Base-by-base conservation (phyloP, 2,329 filamentous ascomycete species). In the Fulvia fulva region DNA sequence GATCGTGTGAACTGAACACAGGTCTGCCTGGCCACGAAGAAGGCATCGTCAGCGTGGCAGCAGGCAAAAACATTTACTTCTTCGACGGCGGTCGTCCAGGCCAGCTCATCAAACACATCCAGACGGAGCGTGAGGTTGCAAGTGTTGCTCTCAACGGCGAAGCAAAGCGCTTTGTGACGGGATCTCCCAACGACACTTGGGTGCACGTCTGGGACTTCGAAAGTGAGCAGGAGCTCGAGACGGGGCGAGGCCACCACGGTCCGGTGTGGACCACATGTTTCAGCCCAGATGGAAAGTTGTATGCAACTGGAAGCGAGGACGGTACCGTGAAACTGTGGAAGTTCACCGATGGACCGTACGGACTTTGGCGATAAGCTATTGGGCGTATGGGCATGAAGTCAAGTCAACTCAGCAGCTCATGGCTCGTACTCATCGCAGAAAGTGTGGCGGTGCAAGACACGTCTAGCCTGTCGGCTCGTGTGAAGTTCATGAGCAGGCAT, bases 201-300 rank as follows among this genome's bases (percentile, higher is more conserved):
- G 93, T 94, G n/a, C 87, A 90, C 60, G 89, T 97, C 5, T 95
- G 96, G 77, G 86, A 91, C 69, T 93, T 91, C 76, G 91, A 97
- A 59, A 87, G 87, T 51, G 88, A 88, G 67, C 82, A 83, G 64
- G 91, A 96, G 74, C 78, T 97, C 45, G 94, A 97, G 73, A 88
- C 93, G 12, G 90, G 96, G 77, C 97, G 97, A 76, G 94, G 94
- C 23, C 94, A 99, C 67, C 94, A 99, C 70, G 94, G 94, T 1
- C 93, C 93, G 1, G 94, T 99, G 62, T 99, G 94, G 94, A 96
- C 91, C 5, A 87, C 95, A 59, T 88, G 88, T 57, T 99, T 96
- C 75, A 94, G 92, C 0, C 94, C 94, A 0, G 94, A 99, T 70
- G 92, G 92, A 49, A 97, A 96, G 72, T 79, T 99, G 7, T 99